Evolutionary conservation across 2,329 filamentous ascomycete species (phyloP).

Genomic region (Alternaria burnsii): DNA sequence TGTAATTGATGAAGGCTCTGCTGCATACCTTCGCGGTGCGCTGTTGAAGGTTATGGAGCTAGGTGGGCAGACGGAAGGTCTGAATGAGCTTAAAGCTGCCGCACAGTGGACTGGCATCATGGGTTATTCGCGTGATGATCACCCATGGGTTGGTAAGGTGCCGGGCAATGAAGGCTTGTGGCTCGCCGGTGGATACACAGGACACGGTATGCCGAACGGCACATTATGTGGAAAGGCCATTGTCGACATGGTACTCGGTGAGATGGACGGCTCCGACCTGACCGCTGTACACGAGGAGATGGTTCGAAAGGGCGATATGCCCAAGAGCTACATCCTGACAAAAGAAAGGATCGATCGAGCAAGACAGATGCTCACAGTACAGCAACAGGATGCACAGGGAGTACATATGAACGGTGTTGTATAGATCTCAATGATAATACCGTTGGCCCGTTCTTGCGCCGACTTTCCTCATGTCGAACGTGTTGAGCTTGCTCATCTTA

Average conservation of each 20-base stretch:
- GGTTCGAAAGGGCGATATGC: constrained; percentile 47
- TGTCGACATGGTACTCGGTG: constrained; percentile 65
- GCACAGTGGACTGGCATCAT: constrained; percentile 80
- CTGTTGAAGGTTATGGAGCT: constrained; percentile 49
- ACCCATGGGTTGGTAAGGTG: constrained; percentile 77
- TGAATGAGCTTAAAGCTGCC: constrained; percentile 57
- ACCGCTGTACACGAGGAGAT: constrained; percentile 38
- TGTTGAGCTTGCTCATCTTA: neutral
- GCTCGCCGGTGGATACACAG: constrained; percentile 73
- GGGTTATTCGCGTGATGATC: constrained; percentile 71
- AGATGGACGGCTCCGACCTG: constrained; percentile 47
- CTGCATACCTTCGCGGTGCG: constrained; percentile 62
- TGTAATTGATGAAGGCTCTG: constrained; percentile 64
- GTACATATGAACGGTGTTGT: constrained; percentile 39
- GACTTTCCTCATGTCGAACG: neutral
- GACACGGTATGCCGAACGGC: constrained; percentile 79
- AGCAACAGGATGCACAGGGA: constrained; percentile 42
- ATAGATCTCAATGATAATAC: constrained; percentile 11
- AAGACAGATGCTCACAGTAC: constrained; percentile 44
- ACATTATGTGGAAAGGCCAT: constrained; percentile 71
- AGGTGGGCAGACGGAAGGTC: constrained; percentile 47
- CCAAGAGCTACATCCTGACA: constrained; percentile 50
- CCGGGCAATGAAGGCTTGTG: constrained; percentile 67
- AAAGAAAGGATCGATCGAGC: constrained; percentile 46
- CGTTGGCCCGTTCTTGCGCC: neutral